Evolutionary conservation across 352 stramenopile genomes (phyloP).

Genomic region (Globisporangium middletonii): DNA sequence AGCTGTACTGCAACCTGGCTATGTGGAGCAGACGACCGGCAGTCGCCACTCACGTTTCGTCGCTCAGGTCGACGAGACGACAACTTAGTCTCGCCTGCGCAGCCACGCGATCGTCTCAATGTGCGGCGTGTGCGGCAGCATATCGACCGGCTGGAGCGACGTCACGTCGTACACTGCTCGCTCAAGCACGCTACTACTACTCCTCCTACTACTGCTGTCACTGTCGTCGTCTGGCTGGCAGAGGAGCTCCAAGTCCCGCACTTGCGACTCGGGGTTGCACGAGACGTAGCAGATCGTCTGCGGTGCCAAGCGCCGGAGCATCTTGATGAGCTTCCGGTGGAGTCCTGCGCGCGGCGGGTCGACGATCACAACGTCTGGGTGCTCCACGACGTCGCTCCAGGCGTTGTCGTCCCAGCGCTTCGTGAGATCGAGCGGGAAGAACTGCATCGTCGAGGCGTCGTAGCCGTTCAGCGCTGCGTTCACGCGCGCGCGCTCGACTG

Average conservation of each 20-base stretch:
- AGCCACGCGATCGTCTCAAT: conserved; percentile 77
- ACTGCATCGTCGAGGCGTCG: conserved; percentile 43
- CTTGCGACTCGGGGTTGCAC: conserved; percentile 67
- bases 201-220: background rate
- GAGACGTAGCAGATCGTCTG: conserved; percentile 70
- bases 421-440: conserved; percentile 55
- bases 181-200: no score
- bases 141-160: conserved; percentile 62
- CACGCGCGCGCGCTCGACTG: conserved; percentile 39
- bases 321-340: conserved; percentile 57
- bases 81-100: background rate
- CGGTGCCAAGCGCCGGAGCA: conserved; percentile 39
- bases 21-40: no score
- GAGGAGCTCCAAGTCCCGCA: conserved; percentile 44
- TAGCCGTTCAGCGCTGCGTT: conserved; percentile 66
- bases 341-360: conserved; percentile 66
- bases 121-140: conserved; percentile 76
- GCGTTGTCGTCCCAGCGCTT: conserved; percentile 43
- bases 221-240: conserved; percentile 12
- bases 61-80: no score
- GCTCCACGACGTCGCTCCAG: conserved; percentile 14
- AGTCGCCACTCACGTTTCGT: background rate
- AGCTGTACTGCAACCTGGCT: no score
- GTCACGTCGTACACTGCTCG: conserved; percentile 29
- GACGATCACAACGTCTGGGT: conserved; percentile 64